Percentiles rank a stretch among this genome's conserved stretches.
Evolutionary conservation across 352 stramenopile genomes (phyloP).

Genomic region (Pythium chondricola): DNA sequence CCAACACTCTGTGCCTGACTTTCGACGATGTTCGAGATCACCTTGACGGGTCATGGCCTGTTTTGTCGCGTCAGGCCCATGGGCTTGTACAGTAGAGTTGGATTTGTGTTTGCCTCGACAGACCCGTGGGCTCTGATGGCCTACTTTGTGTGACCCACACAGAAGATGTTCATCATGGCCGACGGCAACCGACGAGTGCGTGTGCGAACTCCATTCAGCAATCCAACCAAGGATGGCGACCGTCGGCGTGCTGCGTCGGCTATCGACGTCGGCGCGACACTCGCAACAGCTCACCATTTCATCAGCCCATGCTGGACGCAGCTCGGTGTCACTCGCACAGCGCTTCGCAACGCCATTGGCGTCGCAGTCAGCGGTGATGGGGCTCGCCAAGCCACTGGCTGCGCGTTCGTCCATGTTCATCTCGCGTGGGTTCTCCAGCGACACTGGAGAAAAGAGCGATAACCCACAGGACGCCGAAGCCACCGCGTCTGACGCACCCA

Average conservation of each 20-base stretch:
- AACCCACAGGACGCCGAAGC: conserved; percentile 18
- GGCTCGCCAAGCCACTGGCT: background rate
- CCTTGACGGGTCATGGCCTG: no score
- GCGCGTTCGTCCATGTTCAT: conserved; percentile 18
- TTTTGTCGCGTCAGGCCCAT: conserved; percentile 6
- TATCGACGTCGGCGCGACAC: conserved; percentile 16
- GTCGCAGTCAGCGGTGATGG: conserved; percentile 1
- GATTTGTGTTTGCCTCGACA: no score
- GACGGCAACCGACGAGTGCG: background rate
- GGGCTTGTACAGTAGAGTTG: no score
- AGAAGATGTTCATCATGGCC: conserved; percentile 5
- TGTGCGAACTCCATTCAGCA: no score
- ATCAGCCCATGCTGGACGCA: no score
- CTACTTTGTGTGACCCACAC: conserved; percentile 11
- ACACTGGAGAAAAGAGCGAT: conserved; percentile 14
- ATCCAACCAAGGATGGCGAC: conserved; percentile 16
- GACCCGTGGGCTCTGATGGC: background rate
- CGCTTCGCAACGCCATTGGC: background rate
- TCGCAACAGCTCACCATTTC: conserved; percentile 9
- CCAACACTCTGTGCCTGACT: conserved; percentile 14
- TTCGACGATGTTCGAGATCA: conserved; percentile 23
- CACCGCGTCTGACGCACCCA: conserved; percentile 3
- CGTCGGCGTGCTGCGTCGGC: conserved; percentile 16
- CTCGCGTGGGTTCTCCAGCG: conserved; percentile 10
- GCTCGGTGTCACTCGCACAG: no score